phyloP scores from a whole-genome alignment of 306 rosid genomes.

The Lathyrus tuberosus region DNA sequence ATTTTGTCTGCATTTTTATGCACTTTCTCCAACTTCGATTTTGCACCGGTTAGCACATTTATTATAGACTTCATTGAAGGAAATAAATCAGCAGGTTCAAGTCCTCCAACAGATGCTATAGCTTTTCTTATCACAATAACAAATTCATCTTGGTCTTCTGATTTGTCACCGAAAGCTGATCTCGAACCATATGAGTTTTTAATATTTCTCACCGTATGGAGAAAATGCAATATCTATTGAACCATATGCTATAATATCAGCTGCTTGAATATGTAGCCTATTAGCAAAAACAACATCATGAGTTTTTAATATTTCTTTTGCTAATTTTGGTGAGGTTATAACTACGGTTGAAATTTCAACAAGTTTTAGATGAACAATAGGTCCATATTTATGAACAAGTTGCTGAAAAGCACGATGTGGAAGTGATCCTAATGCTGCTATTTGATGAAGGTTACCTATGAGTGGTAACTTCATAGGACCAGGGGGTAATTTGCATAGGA shows the following conservation, averaged over 20 bases:
- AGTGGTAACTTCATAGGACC: constrained; percentile 37
- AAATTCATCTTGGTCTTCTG: constrained; percentile 8
- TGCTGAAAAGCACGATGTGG: constrained; percentile 22
- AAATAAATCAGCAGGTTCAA: constrained; percentile 25
- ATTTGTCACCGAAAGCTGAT: constrained; percentile 20
- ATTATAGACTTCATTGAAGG: not conserved
- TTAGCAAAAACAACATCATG: constrained; percentile 25
- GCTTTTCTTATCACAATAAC: not conserved
- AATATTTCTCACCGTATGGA: constrained; percentile 2
- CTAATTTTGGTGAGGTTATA: constrained; percentile 15
- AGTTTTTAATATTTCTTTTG: constrained; percentile 31
- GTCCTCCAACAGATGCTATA: not conserved
- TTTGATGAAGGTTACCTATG: constrained; percentile 42
- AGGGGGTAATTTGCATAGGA: too few species aligned
- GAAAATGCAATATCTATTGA: constrained; percentile 1
- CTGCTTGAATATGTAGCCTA: not conserved
- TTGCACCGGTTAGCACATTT: not conserved
- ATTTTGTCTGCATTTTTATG: constrained; percentile 10
- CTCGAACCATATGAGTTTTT: too few species aligned
- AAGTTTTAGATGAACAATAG: constrained; percentile 12
- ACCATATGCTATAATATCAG: not conserved
- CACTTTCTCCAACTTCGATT: not conserved
- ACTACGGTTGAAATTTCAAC: constrained; percentile 28
- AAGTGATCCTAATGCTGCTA: constrained; percentile 29
- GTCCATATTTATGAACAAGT: constrained; percentile 13